phyloP scores from a whole-genome alignment of 2,329 filamentous ascomycete species.

The Alternaria sp. region DNA sequence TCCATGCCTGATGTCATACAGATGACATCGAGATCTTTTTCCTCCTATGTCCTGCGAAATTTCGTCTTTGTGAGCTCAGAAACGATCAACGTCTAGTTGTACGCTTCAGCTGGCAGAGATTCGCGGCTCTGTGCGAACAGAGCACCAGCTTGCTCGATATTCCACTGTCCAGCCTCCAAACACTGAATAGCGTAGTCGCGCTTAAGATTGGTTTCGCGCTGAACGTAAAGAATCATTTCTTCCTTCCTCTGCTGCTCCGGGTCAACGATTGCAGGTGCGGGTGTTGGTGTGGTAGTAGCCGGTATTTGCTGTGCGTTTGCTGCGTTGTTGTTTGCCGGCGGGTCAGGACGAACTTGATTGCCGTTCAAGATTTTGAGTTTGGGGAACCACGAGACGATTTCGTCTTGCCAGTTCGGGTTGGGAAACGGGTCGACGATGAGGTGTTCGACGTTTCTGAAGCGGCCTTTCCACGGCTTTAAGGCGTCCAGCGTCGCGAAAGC shows the following conservation, averaged over 20 bases:
- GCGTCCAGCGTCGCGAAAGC: constrained; percentile 71
- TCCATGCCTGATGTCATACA: neutral
- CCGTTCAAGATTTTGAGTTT: constrained; percentile 79
- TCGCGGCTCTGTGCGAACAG: constrained; percentile 78
- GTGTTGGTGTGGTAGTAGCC: constrained; percentile 23
- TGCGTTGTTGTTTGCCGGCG: constrained; percentile 33
- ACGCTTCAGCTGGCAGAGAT: constrained; percentile 52
- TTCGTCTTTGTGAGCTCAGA: neutral
- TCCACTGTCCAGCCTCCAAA: constrained; percentile 78
- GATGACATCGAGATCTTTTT: neutral
- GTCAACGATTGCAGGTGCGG: neutral
- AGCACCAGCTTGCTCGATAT: constrained; percentile 74
- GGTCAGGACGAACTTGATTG: constrained; percentile 73
- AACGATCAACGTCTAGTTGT: constrained; percentile 28
- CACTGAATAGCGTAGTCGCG: constrained; percentile 80
- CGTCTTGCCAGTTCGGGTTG: constrained; percentile 63
- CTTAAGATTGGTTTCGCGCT: constrained; percentile 80
- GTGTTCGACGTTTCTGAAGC: constrained; percentile 79
- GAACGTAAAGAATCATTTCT: constrained; percentile 73
- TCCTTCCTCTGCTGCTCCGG: constrained; percentile 58
- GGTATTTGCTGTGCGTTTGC: constrained; percentile 9
- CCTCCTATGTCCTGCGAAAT: neutral
- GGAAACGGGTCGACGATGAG: constrained; percentile 67
- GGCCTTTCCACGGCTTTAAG: constrained; percentile 77
- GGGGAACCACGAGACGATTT: constrained; percentile 82